Evolutionary conservation across 441 rosid species (phyloP), one percentile per base, ranked within the genome.

Genomic region (Brassica hybrid): DNA sequence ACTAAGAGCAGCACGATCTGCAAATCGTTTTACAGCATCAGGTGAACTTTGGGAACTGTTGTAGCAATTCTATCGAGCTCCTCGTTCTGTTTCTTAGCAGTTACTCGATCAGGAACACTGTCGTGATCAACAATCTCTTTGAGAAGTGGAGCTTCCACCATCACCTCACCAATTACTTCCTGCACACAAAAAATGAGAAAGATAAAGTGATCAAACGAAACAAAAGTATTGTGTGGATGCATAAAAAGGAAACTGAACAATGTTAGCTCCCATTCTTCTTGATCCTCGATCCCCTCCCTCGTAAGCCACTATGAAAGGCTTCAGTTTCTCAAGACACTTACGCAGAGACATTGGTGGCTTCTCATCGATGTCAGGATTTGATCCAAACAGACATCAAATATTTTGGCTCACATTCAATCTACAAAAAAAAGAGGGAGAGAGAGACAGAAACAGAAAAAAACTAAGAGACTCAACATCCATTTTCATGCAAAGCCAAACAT

Each of bases 391-490:
- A 92, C 96, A 94, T 88, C 71, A 86, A 36, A 48, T 90, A 94
- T 62, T 94, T 97, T n/a, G 94, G 94, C 80, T 94, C 99, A 72
- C 82, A 90, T 84, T 94, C 99, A 65, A 94, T 76, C 99, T 93
- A 81, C 82, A 88, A 68, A 10, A 18, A 67, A 80, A 34, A 82
- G 18, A 2, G 6, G 36, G 45, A 30, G 34, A 1, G 7, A n/a
- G n/a, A n/a, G n/a, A n/a, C n/a, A n/a, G n/a, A n/a, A n/a, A n/a
- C n/a, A n/a, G n/a, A n/a, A n/a, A n/a, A n/a, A n/a, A n/a, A n/a
- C n/a, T n/a, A 71, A n/a, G n/a, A n/a, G n/a, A n/a, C n/a, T n/a
- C n/a, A n/a, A n/a, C n/a, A n/a, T n/a, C n/a, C n/a, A n/a, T n/a
- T n/a, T n/a, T n/a, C n/a, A n/a, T n/a, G n/a, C n/a, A n/a, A n/a